Evolutionary conservation across 352 stramenopile genomes (phyloP).

Genomic region (Peronospora destructor): DNA sequence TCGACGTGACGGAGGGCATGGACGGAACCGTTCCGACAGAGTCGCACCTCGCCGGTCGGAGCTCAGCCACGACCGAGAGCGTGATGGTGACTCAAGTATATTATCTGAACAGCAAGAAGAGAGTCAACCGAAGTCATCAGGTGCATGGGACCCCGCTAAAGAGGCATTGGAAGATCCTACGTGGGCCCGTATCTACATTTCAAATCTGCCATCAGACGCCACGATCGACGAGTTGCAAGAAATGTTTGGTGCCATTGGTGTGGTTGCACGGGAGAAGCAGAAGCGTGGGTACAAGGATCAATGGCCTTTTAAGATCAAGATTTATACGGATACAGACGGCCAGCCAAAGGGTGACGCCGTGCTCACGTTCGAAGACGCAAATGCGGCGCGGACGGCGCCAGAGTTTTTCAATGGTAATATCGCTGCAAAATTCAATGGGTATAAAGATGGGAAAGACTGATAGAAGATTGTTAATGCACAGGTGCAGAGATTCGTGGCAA

Average conservation of each 20-base stretch:
- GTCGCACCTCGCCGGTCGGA: slow-evolving; percentile 32
- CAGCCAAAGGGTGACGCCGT: slow-evolving; percentile 77
- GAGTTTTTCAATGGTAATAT: slow-evolving; percentile 75
- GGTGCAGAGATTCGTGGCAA: slow-evolving; percentile 69
- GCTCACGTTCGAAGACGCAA: slow-evolving; percentile 81
- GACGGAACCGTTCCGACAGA: slow-evolving; percentile 25
- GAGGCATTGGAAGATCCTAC: slow-evolving; percentile 73
- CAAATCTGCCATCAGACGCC: slow-evolving; percentile 65
- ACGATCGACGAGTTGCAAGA: slow-evolving; percentile 79
- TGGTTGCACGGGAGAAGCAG: slow-evolving; percentile 81
- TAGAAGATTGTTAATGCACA: slow-evolving; percentile 12
- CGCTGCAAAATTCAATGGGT: slow-evolving; percentile 1
- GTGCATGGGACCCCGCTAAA: slow-evolving; percentile 62
- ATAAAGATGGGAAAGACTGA: no score
- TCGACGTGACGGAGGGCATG: slow-evolving; percentile 18
- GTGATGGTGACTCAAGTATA: slow-evolving; percentile 20
- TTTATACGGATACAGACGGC: slow-evolving; percentile 74
- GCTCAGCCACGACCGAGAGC: slow-evolving; percentile 25
- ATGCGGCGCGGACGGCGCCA: slow-evolving; percentile 69
- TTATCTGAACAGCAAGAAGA: slow-evolving; percentile 16
- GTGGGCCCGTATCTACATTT: slow-evolving; percentile 86
- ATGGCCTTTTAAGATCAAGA: slow-evolving; percentile 88
- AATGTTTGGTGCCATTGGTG: slow-evolving; percentile 77
- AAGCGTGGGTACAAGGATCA: slow-evolving; percentile 85
- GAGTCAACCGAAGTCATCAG: slow-evolving; percentile 31